phyloP scores from a whole-genome alignment of 2,329 filamentous ascomycete species.

The Diaporthe vexans region DNA sequence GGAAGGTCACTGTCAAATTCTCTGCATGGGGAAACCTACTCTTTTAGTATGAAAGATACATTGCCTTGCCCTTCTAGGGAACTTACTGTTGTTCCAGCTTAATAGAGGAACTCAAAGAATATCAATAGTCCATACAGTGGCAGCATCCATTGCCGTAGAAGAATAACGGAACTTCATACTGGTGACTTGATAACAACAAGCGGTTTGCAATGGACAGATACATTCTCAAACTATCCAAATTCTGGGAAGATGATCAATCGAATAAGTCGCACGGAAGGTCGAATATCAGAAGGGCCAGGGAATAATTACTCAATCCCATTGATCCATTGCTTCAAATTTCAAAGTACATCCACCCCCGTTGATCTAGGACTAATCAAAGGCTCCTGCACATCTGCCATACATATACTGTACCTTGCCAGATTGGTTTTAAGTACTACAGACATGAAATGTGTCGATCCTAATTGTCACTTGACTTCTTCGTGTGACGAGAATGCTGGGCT shows the following conservation, averaged over 20 bases:
- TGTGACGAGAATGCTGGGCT: not conserved
- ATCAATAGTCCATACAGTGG: too few relatives aligned
- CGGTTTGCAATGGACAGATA: not conserved
- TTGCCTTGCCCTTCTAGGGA: too few relatives aligned
- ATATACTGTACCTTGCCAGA: not conserved
- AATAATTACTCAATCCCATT: not conserved
- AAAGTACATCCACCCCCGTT: too few relatives aligned
- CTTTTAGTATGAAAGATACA: too few relatives aligned
- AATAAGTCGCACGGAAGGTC: not conserved
- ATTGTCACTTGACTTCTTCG: not conserved
- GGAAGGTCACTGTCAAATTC: too few relatives aligned
- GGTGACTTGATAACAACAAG: too few relatives aligned
- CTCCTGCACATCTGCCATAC: not conserved
- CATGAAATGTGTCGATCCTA: too few relatives aligned
- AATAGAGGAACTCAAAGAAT: too few relatives aligned
- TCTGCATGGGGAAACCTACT: too few relatives aligned
- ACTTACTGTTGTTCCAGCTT: too few relatives aligned
- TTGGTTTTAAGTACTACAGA: not conserved
- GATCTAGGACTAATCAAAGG: not conserved
- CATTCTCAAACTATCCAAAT: not conserved
- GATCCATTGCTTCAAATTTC: too few relatives aligned
- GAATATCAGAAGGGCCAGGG: not conserved
- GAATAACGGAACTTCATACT: not conserved
- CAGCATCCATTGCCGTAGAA: too few relatives aligned
- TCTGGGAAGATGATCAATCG: not conserved